These are phyloP conservation scores for Chernovozyma sophiae-reginae DNA, from an alignment of 1,139 yeast species.

Conservation along the genomic window DNA sequence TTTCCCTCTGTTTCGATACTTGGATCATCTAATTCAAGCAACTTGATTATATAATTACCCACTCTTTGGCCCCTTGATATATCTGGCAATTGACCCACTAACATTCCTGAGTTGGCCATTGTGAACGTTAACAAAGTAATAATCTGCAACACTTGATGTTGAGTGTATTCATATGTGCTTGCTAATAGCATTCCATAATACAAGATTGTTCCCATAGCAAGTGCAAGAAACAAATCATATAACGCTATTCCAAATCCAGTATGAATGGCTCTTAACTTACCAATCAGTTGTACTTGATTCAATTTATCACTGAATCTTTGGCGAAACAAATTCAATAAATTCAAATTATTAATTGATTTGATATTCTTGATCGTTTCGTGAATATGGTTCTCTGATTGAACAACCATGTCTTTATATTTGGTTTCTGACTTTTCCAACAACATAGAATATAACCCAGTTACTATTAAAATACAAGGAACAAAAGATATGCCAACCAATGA, in stretches of 20 bases:
- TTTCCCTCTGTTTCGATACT: slow-evolving; percentile 28
- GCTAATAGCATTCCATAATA: slow-evolving; percentile 76
- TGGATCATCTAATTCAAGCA: slow-evolving; percentile 35
- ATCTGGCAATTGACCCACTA: slow-evolving; percentile 67
- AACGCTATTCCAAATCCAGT: slow-evolving; percentile 65
- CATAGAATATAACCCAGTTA: slow-evolving; percentile 50
- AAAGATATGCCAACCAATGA: slow-evolving; percentile 76
- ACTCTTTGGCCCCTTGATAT: slow-evolving; percentile 75
- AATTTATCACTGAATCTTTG: slow-evolving; percentile 30
- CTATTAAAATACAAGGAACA: slow-evolving; percentile 55
- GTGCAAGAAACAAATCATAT: slow-evolving; percentile 48
- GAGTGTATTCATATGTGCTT: slow-evolving; percentile 49
- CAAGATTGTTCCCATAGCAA: slow-evolving; percentile 66
- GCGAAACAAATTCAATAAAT: slow-evolving; percentile 47
- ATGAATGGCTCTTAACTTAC: slow-evolving; percentile 45
- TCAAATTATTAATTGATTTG: slow-evolving; percentile 57
- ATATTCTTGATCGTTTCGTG: slow-evolving; percentile 60
- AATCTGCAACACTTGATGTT: slow-evolving; percentile 60
- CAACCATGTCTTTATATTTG: slow-evolving; percentile 53
- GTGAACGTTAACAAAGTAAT: slow-evolving; percentile 73
- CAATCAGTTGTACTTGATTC: slow-evolving; percentile 24
- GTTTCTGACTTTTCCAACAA: slow-evolving; percentile 55
- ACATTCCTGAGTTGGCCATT: slow-evolving; percentile 54
- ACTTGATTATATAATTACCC: slow-evolving; percentile 49
- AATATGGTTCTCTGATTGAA: slow-evolving; percentile 48